Evolutionary conservation across 139 green algal species (phyloP).

Genomic region (Chlorella ohadii): DNA sequence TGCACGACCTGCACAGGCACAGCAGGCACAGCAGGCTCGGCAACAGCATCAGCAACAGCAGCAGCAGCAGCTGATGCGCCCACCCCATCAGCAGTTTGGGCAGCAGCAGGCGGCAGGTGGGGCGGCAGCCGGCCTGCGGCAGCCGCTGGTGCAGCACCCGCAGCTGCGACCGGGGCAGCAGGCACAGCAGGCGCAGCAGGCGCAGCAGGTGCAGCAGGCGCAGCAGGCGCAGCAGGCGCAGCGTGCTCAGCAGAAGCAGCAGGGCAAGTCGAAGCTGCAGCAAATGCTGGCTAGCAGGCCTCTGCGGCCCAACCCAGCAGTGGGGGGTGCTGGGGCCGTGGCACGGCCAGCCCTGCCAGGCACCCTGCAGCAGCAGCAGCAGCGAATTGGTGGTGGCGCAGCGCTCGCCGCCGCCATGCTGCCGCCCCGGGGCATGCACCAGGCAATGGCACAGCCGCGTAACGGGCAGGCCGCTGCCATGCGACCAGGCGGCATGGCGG

Average conservation of each 20-base stretch:
- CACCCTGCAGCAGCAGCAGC: slow-evolving; percentile 10
- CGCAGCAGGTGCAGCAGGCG: slow-evolving; percentile 1
- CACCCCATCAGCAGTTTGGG: no score
- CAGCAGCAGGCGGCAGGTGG: no score
- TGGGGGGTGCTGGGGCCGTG: background rate
- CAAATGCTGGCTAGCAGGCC: background rate
- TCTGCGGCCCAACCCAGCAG: background rate
- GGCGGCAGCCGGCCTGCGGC: no score
- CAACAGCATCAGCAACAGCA: slow-evolving; percentile 1
- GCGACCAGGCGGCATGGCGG: no score
- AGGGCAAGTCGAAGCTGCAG: background rate
- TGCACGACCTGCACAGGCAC: no score
- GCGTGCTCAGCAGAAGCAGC: slow-evolving; percentile 10
- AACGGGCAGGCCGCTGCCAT: no score
- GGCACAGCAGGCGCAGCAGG: slow-evolving; percentile 11
- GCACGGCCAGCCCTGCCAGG: background rate
- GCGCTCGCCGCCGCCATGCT: background rate
- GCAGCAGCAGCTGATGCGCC: background rate
- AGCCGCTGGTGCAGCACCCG: background rate
- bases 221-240: slow-evolving; percentile 4
- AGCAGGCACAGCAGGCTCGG: background rate
- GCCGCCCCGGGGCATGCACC: slow-evolving; percentile 17
- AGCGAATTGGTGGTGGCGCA: background rate
- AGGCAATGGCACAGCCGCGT: background rate
- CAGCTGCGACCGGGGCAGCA: background rate